Conservation (phyloP, 2,329 filamentous ascomycete species). For the Hypoxylon sp. region DNA sequence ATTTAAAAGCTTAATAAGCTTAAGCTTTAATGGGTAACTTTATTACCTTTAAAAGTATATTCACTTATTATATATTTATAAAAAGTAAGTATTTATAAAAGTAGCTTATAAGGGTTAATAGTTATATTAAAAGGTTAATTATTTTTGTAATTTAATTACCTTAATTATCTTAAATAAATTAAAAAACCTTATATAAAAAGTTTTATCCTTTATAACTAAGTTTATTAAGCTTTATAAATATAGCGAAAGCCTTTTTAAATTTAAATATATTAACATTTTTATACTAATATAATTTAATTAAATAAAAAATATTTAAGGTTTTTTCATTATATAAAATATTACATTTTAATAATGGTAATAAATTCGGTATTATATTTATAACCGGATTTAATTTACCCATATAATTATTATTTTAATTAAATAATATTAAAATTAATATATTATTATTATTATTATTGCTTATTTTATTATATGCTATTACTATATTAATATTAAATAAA, state of each 20-base stretch:
- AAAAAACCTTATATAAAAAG: neutral
- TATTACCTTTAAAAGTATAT: neutral
- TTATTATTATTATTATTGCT: no score
- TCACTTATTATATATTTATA: neutral
- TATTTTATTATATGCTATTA: no score
- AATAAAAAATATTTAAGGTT: neutral
- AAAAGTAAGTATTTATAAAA: neutral
- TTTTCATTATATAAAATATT: neutral
- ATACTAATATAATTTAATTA: neutral
- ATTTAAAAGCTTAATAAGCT: neutral
- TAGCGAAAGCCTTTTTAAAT: neutral
- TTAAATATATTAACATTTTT: neutral
- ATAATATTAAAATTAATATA: no score
- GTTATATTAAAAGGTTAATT: neutral
- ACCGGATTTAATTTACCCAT: no score
- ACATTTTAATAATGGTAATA: no score
- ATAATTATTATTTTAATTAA: no score
- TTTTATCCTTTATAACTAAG: neutral
- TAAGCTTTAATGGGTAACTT: neutral
- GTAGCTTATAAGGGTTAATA: neutral
- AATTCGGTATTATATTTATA: no score
- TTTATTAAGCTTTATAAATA: neutral
- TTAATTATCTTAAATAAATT: neutral
- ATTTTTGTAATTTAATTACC: neutral
- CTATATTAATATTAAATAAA: slow-evolving; percentile 1